Percentiles rank a stretch among this genome's conserved stretches.
phyloP scores from a whole-genome alignment of 2,329 filamentous ascomycete genomes.

The Exophiala bonariae region DNA sequence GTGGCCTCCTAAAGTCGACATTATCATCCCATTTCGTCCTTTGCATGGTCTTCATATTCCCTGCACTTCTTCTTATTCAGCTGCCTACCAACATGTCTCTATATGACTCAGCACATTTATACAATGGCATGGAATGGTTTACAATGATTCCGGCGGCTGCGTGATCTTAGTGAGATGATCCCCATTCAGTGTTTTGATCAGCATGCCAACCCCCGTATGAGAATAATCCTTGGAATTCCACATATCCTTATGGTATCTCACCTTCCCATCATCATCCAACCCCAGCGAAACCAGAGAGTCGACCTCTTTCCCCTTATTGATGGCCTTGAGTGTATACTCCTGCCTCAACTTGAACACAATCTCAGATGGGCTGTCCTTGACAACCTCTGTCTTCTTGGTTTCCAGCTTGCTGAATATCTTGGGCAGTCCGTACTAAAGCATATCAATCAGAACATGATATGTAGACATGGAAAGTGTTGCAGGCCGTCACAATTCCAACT shows the following conservation, averaged over 20 bases:
- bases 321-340: conserved; percentile 41
- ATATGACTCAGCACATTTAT: too few species aligned
- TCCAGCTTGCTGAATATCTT: conserved; percentile 32
- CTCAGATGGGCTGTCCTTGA: conserved; percentile 37
- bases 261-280: too few species aligned
- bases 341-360: conserved; percentile 52
- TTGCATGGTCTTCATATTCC: too few species aligned
- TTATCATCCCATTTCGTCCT: too few species aligned
- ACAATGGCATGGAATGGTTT: too few species aligned
- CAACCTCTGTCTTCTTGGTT: conserved; percentile 45
- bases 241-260: conserved; percentile 41
- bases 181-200: conserved; percentile 53
- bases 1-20: too few species aligned
- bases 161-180: conserved; percentile 47
- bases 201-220: conserved; percentile 47
- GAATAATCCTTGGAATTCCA: conserved; percentile 52
- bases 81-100: too few species aligned
- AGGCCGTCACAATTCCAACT: too few species aligned
- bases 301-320: conserved; percentile 39
- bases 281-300: conserved; percentile 42
- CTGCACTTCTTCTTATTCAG: too few species aligned
- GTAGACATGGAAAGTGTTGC: too few species aligned
- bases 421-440: conserved; percentile 5
- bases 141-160: conserved; percentile 37
- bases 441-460: too few species aligned